Base-by-base conservation (phyloP, 495 filamentous ascomycete genomes). In the Lepraria neglecta region DNA sequence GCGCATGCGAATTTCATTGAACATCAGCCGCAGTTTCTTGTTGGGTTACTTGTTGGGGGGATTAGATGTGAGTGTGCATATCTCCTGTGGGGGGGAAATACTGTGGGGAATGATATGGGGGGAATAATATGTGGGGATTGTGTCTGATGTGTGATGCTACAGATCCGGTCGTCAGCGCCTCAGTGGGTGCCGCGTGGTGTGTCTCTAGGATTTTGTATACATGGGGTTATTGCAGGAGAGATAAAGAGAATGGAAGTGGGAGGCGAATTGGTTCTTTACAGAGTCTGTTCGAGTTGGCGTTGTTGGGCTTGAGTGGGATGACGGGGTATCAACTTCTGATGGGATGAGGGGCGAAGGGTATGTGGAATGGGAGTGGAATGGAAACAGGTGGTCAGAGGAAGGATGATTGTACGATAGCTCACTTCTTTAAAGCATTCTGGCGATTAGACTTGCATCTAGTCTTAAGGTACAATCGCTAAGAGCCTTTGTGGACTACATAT, bases 1-100 rank as follows among this genome's bases (percentile, higher is more conserved):
- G 84, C 87, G 6, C 88, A 91, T 75, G 68, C 73, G 63, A 88
- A 89, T 73, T 89, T 81, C 72, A 76, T 82, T 53, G 88, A 91
- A 72, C 86, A 87, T 69, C 70, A 82, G 19, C 67, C 82, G 5
- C 76, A 83, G 31, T 77, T 85, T 74, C 69, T 88, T 40, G 77
- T 74, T 45, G 77, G 75, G 35, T 72, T 89, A 21, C 72, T 87
- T 53, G 76, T 86, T 35, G 80, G 78, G 10, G 67, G 64, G 0
- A 43, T 66, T 46, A 45, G 46, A 45, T 66, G n/a, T n/a, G n/a
- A n/a, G n/a, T n/a, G n/a, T n/a, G n/a, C n/a, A n/a, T n/a, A n/a
- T n/a, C n/a, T n/a, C n/a, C n/a, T n/a, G n/a, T n/a, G n/a, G n/a
- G n/a, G n/a, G n/a, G n/a, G n/a, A n/a, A n/a, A n/a, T n/a, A n/a